Conservation (phyloP, 257 asterid species). For the Solanum chmielewskii region DNA sequence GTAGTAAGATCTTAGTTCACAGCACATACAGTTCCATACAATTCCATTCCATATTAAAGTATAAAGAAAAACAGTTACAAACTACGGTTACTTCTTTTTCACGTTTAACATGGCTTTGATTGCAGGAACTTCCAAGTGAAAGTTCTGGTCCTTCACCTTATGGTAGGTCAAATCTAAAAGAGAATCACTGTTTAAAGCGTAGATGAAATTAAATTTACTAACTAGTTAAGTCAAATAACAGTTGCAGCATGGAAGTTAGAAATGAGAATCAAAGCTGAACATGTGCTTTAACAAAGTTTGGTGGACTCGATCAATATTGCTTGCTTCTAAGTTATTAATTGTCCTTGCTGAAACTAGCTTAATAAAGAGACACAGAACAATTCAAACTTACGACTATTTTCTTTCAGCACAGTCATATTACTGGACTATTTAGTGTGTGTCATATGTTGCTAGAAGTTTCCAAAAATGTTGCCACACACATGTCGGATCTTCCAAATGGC, state of each 20-base stretch:
- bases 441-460: neutral
- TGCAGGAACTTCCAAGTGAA: neutral
- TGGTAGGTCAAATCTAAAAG: neutral
- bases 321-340: neutral
- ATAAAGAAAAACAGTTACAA: neutral
- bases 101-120: neutral
- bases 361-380: neutral
- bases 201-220: neutral
- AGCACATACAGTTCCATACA: neutral
- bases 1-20: neutral
- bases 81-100: neutral
- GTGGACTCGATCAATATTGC: neutral
- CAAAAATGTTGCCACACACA: neutral
- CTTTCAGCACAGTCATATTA: neutral
- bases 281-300: neutral
- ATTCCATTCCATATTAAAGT: neutral
- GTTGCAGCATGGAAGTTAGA: neutral
- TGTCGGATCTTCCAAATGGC: neutral
- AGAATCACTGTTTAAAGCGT: neutral
- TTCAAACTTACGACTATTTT: neutral
- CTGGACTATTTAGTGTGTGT: neutral
- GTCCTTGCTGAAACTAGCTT: neutral
- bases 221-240: neutral
- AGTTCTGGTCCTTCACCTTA: neutral
- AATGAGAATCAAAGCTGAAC: neutral